Percentiles rank a stretch among this genome's conserved stretches.
Evolutionary conservation across 306 rosid species (phyloP).

Genomic region (Prunus campanulata): DNA sequence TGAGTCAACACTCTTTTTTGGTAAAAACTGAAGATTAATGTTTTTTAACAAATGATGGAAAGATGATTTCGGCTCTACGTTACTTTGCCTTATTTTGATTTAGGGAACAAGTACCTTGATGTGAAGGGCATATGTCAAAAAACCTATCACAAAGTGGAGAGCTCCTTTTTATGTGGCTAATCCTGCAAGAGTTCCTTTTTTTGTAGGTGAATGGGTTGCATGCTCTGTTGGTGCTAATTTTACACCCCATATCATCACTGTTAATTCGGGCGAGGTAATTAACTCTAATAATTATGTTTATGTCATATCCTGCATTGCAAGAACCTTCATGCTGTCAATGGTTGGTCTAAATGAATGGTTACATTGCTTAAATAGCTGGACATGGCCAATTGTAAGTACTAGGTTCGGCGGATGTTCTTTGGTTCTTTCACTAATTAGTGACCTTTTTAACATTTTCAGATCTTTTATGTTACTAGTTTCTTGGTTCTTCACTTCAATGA

Average conservation of each 20-base stretch:
- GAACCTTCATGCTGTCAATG: neutral
- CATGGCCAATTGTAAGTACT: conserved; percentile 3
- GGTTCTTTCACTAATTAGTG: neutral
- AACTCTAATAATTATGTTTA: conserved; percentile 10
- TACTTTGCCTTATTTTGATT: neutral
- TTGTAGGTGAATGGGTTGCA: conserved; percentile 83
- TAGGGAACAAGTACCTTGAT: neutral
- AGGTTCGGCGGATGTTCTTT: conserved; percentile 8
- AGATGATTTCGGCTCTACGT: no score
- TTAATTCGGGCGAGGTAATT: conserved; percentile 86
- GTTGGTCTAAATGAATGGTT: conserved; percentile 8
- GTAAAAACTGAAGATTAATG: neutral
- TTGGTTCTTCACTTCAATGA: conserved; percentile 3
- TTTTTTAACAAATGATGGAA: neutral
- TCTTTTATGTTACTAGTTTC: neutral
- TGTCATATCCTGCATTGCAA: conserved; percentile 5
- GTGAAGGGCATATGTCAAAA: neutral
- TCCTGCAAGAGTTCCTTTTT: conserved; percentile 10
- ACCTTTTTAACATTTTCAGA: neutral
- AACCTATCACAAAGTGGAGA: neutral
- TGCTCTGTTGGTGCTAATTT: conserved; percentile 90
- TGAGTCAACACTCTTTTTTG: neutral
- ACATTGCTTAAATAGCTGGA: conserved; percentile 2
- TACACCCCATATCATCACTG: conserved; percentile 90
- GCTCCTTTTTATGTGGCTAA: conserved; percentile 4